Evolutionary conservation across 441 rosid genomes (phyloP).

Genomic region (Aleurites moluccanus): DNA sequence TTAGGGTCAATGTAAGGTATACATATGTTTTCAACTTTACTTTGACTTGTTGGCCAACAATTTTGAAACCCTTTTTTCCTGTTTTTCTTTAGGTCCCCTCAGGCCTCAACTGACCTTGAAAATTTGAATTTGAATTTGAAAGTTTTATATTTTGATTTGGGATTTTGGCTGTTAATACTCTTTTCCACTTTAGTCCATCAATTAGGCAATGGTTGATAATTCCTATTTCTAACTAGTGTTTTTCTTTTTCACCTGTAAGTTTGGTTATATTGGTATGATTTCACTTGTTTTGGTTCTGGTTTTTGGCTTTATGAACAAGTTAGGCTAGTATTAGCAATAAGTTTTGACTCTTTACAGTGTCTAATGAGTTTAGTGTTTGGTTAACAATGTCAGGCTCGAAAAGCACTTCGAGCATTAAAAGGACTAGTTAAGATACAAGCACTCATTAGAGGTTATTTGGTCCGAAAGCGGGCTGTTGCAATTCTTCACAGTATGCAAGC

Average conservation of each 20-base stretch:
- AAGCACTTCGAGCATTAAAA: slow-evolving; percentile 80
- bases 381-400: slow-evolving; percentile 59
- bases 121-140: slow-evolving; percentile 26
- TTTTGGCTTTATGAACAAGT: not conserved
- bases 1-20: slow-evolving; percentile 21
- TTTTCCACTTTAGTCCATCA: not conserved
- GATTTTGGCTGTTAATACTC: not conserved
- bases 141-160: slow-evolving; percentile 8
- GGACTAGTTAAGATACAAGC: slow-evolving; percentile 90
- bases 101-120: not conserved
- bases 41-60: slow-evolving; percentile 14
- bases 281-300: not conserved
- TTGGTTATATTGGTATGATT: not conserved
- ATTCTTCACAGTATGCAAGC: slow-evolving; percentile 79
- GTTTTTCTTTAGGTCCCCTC: slow-evolving; percentile 15
- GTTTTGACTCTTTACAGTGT: not conserved
- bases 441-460: slow-evolving; percentile 77
- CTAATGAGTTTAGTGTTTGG: not conserved
- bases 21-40: slow-evolving; percentile 13
- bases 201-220: slow-evolving; percentile 7
- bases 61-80: not conserved
- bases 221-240: not conserved
- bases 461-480: slow-evolving; percentile 68
- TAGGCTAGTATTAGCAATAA: not conserved
- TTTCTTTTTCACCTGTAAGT: not conserved